Evolutionary conservation across 2,329 filamentous ascomycete genomes (phyloP).

Genomic region (Ophiostoma perfectum): DNA sequence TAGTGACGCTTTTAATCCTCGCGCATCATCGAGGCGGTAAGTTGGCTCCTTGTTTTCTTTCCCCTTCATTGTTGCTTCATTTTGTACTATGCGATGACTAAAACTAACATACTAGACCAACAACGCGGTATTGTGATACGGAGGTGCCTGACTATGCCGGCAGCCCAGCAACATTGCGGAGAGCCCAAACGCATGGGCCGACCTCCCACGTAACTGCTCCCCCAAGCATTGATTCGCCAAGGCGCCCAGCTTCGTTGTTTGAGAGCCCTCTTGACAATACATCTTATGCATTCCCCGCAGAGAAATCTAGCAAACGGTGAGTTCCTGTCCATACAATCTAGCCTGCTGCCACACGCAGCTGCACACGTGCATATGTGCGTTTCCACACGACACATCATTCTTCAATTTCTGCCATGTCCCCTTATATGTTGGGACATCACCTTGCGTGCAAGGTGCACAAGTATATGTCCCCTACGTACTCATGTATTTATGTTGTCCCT

Average conservation of each 20-base stretch:
- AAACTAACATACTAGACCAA: constrained; percentile 21
- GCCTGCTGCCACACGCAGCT: neutral
- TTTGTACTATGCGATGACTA: neutral
- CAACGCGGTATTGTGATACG: constrained; percentile 26
- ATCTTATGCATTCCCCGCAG: constrained; percentile 26
- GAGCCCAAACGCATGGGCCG: constrained; percentile 34
- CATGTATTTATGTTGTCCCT: neutral
- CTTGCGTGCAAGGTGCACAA: neutral
- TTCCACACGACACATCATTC: neutral
- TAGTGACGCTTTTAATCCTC: constrained; percentile 22
- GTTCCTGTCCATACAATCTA: neutral
- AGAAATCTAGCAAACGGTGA: constrained; percentile 27
- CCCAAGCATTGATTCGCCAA: constrained; percentile 37
- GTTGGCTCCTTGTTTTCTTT: neutral
- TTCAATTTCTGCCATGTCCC: neutral
- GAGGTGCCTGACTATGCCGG: constrained; percentile 22
- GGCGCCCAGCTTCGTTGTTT: constrained; percentile 34
- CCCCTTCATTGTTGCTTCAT: constrained; percentile 8
- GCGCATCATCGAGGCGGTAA: constrained; percentile 24
- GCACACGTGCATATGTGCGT: neutral
- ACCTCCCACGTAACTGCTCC: constrained; percentile 34
- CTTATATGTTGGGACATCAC: neutral
- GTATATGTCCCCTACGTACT: neutral
- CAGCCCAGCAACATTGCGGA: constrained; percentile 23
- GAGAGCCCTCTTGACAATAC: constrained; percentile 33